These are phyloP conservation scores for Penicillium polonicum DNA, from an alignment of 2,329 filamentous ascomycete species.

Conservation along the genomic window DNA sequence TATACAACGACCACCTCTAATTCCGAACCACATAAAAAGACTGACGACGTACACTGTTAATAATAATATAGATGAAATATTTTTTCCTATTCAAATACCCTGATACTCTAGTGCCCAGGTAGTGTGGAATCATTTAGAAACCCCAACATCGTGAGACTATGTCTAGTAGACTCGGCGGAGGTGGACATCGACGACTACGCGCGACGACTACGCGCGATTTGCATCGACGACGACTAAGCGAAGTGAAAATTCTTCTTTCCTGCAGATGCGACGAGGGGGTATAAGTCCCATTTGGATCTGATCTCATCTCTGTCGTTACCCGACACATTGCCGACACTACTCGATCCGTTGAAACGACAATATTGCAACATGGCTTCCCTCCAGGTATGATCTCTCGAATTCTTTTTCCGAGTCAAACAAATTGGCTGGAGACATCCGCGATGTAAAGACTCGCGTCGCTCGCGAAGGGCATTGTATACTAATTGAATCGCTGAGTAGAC, in stretches of 20 bases:
- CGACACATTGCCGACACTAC: not conserved
- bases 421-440: not conserved
- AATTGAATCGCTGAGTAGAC: not conserved
- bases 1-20: not conserved
- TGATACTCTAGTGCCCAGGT: no score
- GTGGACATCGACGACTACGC: not conserved
- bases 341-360: not conserved
- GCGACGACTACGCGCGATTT: not conserved
- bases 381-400: not conserved
- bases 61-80: no score
- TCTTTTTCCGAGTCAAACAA: no score
- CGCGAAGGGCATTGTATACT: not conserved
- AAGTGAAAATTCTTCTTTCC: no score
- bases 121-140: no score
- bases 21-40: not conserved
- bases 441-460: not conserved
- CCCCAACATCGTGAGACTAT: no score
- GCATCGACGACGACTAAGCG: not conserved
- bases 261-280: no score
- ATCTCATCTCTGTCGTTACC: not conserved
- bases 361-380: not conserved
- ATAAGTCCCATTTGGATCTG: no score
- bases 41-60: not conserved
- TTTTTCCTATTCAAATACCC: no score
- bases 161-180: no score